A percentile compares a stretch with the other conserved stretches of the same genome.
Evolutionary conservation across 768 basidiomycete genomes (phyloP).

Genomic region (Suillus hirtellus): DNA sequence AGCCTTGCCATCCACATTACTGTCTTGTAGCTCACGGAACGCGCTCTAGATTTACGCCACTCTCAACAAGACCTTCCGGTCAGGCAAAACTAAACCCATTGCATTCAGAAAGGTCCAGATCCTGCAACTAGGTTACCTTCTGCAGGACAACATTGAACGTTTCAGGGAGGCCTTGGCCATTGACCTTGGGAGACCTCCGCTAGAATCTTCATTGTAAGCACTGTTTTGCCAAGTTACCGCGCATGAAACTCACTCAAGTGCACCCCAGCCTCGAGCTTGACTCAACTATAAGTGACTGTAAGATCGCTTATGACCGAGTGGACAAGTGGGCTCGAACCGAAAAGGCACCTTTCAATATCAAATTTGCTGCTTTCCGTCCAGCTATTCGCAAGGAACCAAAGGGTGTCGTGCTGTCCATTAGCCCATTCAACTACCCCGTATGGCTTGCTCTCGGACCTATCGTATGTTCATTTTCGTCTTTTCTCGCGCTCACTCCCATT

Average conservation of each 20-base stretch:
- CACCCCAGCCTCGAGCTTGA: conserved; percentile 59
- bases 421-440: conserved; percentile 76
- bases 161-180: conserved; percentile 57
- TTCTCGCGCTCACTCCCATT: too few relatives aligned
- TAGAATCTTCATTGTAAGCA: conserved; percentile 57
- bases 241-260: background rate
- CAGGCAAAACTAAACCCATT: conserved; percentile 67
- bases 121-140: conserved; percentile 67
- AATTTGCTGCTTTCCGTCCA: conserved; percentile 60
- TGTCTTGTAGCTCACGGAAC: background rate
- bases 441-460: conserved; percentile 59
- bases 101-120: conserved; percentile 75
- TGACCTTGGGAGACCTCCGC: conserved; percentile 64
- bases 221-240: conserved; percentile 20
- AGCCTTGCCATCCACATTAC: background rate
- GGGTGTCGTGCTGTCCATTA: conserved; percentile 68
- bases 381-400: conserved; percentile 75
- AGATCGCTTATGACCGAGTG: conserved; percentile 59
- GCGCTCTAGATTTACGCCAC: conserved; percentile 51
- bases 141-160: conserved; percentile 68
- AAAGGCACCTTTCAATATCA: conserved; percentile 53
- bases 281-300: conserved; percentile 52
- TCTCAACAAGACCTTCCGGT: conserved; percentile 57
- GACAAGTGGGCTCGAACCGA: conserved; percentile 76
- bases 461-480: conserved; percentile 37